Percentiles rank a stretch among this genome's conserved stretches.
These are phyloP conservation scores for Zygosaccharomyces pseudobailii DNA, from an alignment of 1,139 yeast species.

Conservation along the genomic window DNA sequence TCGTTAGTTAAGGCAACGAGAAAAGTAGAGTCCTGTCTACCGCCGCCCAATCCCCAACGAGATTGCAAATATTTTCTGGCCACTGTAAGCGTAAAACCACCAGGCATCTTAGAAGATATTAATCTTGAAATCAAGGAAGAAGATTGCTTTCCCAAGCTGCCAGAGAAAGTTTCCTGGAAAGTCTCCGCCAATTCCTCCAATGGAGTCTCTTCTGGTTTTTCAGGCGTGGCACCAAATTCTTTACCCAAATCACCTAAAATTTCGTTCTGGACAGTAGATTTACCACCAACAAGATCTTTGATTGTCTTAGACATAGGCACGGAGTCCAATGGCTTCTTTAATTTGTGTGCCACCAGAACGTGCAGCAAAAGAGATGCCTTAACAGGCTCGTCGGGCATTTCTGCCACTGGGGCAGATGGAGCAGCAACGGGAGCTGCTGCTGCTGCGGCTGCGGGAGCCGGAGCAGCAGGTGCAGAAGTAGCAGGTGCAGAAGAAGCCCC, in stretches of 20 bases:
- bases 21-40: conserved; percentile 90
- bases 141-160: conserved; percentile 90
- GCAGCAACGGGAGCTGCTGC: conserved; percentile 58
- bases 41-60: conserved; percentile 86
- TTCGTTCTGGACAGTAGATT: conserved; percentile 96
- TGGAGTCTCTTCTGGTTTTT: conserved; percentile 98
- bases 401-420: conserved; percentile 71
- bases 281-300: conserved; percentile 96
- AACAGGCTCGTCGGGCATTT: conserved; percentile 84
- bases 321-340: conserved; percentile 83
- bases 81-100: conserved; percentile 89
- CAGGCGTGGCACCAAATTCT: conserved; percentile 96
- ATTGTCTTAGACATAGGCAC: conserved; percentile 88
- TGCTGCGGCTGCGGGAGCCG: conserved; percentile 51
- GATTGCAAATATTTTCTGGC: conserved; percentile 89
- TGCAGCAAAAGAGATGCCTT: conserved; percentile 79
- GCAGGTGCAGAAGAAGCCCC: conserved; percentile 44
- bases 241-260: conserved; percentile 97
- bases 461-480: conserved; percentile 43
- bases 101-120: conserved; percentile 97
- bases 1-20: conserved; percentile 80
- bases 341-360: conserved; percentile 89
- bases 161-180: conserved; percentile 85
- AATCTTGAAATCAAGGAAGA: conserved; percentile 83
- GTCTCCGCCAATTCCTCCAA: conserved; percentile 90